These are phyloP conservation scores for Przewalskia tangutica DNA, from an alignment of 257 asterid species.

Conservation along the genomic window DNA sequence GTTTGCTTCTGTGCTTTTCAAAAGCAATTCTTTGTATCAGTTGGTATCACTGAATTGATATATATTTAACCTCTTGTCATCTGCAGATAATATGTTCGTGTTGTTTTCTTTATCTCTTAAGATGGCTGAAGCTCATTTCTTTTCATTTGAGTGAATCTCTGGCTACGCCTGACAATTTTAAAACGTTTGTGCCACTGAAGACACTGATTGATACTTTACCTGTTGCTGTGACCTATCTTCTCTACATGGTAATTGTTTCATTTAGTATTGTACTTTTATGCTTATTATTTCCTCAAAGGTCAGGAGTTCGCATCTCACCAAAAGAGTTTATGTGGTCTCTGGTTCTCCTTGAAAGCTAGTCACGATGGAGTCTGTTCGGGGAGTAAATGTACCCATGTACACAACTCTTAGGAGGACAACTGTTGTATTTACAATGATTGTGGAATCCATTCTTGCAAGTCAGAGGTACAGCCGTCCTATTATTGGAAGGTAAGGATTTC, in stretches of 20 bases:
- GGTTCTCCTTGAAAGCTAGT: conserved; percentile 62
- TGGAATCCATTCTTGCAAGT: conserved; percentile 56
- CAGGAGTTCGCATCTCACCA: conserved; percentile 7
- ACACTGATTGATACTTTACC: conserved; percentile 56
- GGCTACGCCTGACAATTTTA: conserved; percentile 31
- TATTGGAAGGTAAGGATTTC: conserved; percentile 54
- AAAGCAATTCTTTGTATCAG: neutral
- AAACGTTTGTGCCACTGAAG: conserved; percentile 41
- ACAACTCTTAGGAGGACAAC: conserved; percentile 94
- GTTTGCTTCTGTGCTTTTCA: neutral
- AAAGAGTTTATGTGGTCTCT: conserved; percentile 12
- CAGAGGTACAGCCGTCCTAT: conserved; percentile 54
- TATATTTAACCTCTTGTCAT: conserved; percentile 9
- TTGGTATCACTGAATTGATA: neutral
- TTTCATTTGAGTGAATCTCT: conserved; percentile 44
- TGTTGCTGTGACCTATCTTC: conserved; percentile 59
- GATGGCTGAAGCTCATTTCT: conserved; percentile 55
- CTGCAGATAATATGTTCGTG: conserved; percentile 75
- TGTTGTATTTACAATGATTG: conserved; percentile 73
- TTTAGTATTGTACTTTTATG: conserved; percentile 9
- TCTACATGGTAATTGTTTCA: conserved; percentile 63
- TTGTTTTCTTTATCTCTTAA: conserved; percentile 53
- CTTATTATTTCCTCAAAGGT: neutral
- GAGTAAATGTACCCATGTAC: conserved; percentile 93
- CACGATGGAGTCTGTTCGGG: conserved; percentile 90